A percentile compares a stretch with the other conserved stretches of the same genome.
Evolutionary conservation across 805 yeast genomes (phyloP).

Genomic region (Kuraishia molischiana): DNA sequence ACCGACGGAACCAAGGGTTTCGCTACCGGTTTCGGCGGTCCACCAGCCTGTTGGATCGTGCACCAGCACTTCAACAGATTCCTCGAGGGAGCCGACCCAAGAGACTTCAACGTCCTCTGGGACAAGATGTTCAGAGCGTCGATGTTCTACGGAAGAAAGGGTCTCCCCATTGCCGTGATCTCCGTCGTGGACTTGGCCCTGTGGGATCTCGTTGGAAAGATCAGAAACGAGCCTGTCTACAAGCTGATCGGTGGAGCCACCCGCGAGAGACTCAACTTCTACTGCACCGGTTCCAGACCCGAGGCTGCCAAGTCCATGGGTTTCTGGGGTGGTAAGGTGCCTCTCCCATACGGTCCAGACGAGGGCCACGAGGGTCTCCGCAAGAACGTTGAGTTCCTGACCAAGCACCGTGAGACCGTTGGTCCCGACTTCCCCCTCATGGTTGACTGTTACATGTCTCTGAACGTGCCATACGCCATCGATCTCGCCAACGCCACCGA

Average conservation of each 20-base stretch:
- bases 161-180: conserved; percentile 36
- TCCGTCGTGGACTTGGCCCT: conserved; percentile 37
- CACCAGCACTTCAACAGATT: conserved; percentile 36
- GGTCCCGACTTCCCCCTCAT: conserved; percentile 44
- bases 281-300: conserved; percentile 40
- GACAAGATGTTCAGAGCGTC: conserved; percentile 39
- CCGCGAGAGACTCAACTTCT: conserved; percentile 32
- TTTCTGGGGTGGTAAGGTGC: conserved; percentile 45
- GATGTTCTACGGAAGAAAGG: conserved; percentile 42
- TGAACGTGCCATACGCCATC: conserved; percentile 37
- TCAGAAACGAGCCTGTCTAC: conserved; percentile 40
- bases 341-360: conserved; percentile 39
- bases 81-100: conserved; percentile 35
- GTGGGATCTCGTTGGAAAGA: conserved; percentile 41
- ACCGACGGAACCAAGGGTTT: conserved; percentile 39
- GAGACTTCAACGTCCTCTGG: conserved; percentile 34
- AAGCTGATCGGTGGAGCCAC: conserved; percentile 43
- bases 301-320: conserved; percentile 39
- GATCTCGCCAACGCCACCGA: conserved; percentile 32
- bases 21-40: conserved; percentile 46
- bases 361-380: conserved; percentile 37
- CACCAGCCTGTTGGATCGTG: conserved; percentile 37
- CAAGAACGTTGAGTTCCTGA: conserved; percentile 35
- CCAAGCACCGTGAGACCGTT: conserved; percentile 31
- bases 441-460: conserved; percentile 45